These are phyloP conservation scores for Tripidium arundinaceum DNA, from an alignment of 202 grass and related monocot genomes.

Conservation along the genomic window DNA sequence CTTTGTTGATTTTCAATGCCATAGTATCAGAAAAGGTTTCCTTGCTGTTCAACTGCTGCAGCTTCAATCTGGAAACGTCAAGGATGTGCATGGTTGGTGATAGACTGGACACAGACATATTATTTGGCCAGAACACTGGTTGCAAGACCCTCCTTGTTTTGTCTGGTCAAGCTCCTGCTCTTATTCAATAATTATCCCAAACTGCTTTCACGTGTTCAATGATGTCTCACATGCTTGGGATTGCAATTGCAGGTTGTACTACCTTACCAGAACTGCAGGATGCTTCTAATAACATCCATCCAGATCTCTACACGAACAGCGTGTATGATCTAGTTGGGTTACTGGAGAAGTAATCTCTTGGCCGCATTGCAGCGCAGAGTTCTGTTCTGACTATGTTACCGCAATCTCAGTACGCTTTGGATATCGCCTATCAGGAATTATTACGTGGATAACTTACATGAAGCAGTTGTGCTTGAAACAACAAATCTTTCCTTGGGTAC, in stretches of 20 bases:
- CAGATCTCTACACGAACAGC: constrained; percentile 55
- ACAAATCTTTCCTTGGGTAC: constrained; percentile 1
- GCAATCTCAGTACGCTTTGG: constrained; percentile 33
- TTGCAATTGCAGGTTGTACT: constrained; percentile 74
- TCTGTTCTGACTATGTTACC: constrained; percentile 18
- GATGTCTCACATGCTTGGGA: constrained; percentile 9
- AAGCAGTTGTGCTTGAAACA: constrained; percentile 30
- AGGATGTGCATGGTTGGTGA: constrained; percentile 99
- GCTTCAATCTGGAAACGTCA: constrained; percentile 70
- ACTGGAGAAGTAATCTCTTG: constrained; percentile 30
- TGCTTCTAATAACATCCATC: constrained; percentile 65
- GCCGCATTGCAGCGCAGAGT: constrained; percentile 18
- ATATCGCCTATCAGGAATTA: constrained; percentile 35
- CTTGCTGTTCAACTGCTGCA: constrained; percentile 38
- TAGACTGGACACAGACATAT: constrained; percentile 94
- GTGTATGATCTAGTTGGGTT: constrained; percentile 55
- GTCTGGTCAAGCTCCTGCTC: constrained; percentile 47
- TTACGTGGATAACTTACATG: background rate
- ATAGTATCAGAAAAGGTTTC: background rate
- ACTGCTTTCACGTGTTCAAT: background rate
- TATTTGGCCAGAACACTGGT: constrained; percentile 87
- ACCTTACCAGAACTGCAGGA: constrained; percentile 57
- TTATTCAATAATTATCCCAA: constrained; percentile 11
- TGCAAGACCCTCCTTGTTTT: constrained; percentile 99
- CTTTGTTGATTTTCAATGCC: background rate